phyloP scores from a whole-genome alignment of 768 basidiomycete genomes.

The Tulasnella calospora region DNA sequence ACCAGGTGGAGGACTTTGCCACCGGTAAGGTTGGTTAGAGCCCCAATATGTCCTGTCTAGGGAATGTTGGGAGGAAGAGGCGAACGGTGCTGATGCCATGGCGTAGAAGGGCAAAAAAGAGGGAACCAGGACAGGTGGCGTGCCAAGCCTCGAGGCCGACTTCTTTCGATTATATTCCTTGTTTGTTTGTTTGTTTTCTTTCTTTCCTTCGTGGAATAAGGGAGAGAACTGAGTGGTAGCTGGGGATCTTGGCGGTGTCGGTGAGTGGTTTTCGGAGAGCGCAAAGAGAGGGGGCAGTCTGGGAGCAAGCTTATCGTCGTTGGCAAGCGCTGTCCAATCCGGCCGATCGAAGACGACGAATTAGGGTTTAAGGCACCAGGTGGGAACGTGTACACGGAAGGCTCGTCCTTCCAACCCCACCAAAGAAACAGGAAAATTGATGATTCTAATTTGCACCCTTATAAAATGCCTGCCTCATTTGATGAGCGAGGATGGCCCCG shows the following conservation, averaged over 20 bases:
- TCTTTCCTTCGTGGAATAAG: background rate
- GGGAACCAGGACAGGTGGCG: background rate
- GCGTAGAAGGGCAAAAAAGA: background rate
- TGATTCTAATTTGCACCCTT: background rate
- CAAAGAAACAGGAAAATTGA: background rate
- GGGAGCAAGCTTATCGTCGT: constrained; percentile 1
- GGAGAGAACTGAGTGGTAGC: background rate
- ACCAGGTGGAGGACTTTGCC: background rate
- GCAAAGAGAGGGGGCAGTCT: background rate
- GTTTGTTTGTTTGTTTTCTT: background rate
- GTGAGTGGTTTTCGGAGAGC: background rate
- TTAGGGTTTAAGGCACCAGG: background rate
- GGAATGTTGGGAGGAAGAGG: background rate
- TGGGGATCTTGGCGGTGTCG: background rate
- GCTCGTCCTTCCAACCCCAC: background rate
- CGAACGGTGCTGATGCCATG: background rate
- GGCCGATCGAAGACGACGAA: background rate
- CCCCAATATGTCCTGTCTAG: background rate
- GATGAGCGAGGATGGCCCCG: background rate
- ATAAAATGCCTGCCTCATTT: background rate
- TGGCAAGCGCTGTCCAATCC: background rate
- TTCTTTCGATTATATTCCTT: background rate
- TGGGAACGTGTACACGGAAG: background rate
- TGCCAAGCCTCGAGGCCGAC: background rate
- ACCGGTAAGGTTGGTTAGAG: background rate